Evolutionary conservation across 768 basidiomycete genomes (phyloP).

Genomic region (Leccinellum luteum): DNA sequence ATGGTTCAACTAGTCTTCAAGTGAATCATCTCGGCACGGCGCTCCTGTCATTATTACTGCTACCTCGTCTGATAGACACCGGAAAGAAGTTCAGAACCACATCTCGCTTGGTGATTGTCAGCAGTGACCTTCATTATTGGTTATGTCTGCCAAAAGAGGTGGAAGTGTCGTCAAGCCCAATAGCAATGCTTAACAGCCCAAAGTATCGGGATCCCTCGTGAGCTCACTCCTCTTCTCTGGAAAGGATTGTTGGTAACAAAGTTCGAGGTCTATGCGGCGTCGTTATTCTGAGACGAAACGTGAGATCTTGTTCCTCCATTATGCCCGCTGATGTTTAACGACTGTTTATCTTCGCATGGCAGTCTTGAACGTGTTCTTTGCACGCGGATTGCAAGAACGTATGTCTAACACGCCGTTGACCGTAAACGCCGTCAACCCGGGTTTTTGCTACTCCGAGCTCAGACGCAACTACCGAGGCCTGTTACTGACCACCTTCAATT

Average conservation of each 20-base stretch:
- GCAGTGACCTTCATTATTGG: constrained; percentile 30
- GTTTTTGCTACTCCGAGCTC: constrained; percentile 31
- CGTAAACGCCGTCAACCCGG: constrained; percentile 28
- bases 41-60: constrained; percentile 31
- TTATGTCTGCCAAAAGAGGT: constrained; percentile 18
- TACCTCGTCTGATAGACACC: constrained; percentile 31
- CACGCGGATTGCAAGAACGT: constrained; percentile 24
- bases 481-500: not conserved
- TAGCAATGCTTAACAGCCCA: constrained; percentile 24
- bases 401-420: constrained; percentile 22
- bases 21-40: constrained; percentile 35
- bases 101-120: constrained; percentile 30
- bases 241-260: not conserved
- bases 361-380: constrained; percentile 34
- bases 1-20: constrained; percentile 26
- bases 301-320: constrained; percentile 1
- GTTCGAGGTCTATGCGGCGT: constrained; percentile 8
- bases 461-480: constrained; percentile 1
- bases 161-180: constrained; percentile 16
- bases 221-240: not conserved
- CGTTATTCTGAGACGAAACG: constrained; percentile 31
- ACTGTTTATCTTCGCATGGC: not conserved
- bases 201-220: constrained; percentile 22
- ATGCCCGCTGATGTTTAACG: not conserved
- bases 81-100: constrained; percentile 21